A percentile compares a stretch with the other conserved stretches of the same genome.
phyloP scores from a whole-genome alignment of 179 eudicot species.

The Vitellaria paradoxa region DNA sequence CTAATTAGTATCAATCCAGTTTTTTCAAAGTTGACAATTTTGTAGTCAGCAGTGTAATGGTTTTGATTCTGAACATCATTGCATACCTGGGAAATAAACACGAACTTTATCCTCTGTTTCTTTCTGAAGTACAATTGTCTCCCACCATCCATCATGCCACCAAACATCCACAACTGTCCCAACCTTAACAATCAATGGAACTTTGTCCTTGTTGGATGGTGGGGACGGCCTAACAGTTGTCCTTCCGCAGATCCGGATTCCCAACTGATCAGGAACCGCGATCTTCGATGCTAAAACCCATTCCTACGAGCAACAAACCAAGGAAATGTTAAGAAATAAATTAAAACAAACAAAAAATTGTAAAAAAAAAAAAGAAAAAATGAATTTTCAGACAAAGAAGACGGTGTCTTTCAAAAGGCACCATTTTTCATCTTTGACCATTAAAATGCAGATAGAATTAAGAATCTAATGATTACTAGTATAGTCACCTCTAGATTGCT shows the following conservation, averaged over 20 bases:
- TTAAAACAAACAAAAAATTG: background rate
- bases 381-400: background rate
- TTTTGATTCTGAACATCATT: too few relatives aligned
- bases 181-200: constrained; percentile 28
- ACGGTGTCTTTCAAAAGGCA: background rate
- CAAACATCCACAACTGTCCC: constrained; percentile 81
- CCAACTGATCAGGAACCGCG: constrained; percentile 55
- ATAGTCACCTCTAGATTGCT: constrained; percentile 56
- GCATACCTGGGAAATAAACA: constrained; percentile 76
- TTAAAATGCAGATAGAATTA: background rate
- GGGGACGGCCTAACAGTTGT: constrained; percentile 52
- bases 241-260: constrained; percentile 60
- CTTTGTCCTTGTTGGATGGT: constrained; percentile 15
- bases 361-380: too few relatives aligned
- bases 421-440: background rate
- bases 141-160: constrained; percentile 99
- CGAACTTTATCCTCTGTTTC: constrained; percentile 42
- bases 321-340: background rate
- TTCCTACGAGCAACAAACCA: constrained; percentile 43
- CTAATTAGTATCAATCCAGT: background rate
- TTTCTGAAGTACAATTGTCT: constrained; percentile 66
- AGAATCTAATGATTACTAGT: background rate
- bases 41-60: background rate
- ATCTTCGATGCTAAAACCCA: constrained; percentile 69
- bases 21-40: background rate